Conservation (phyloP, 257 asterid species). For the Primulina huaijiensis region DNA sequence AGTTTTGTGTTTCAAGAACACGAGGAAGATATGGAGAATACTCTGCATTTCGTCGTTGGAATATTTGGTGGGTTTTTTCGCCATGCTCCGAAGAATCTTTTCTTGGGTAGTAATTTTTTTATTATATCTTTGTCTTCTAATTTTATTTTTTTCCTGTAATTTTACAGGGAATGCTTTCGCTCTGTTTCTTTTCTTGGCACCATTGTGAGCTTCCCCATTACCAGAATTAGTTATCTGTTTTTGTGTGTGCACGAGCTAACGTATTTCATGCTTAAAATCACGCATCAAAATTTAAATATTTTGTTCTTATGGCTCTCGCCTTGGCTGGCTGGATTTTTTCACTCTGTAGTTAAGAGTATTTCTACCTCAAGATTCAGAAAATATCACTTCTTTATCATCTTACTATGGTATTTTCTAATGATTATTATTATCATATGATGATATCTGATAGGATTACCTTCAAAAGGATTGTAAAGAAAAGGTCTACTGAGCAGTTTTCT, state of each 20-base stretch:
- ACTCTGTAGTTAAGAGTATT: constrained; percentile 1
- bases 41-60: constrained; percentile 59
- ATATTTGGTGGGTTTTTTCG: constrained; percentile 47
- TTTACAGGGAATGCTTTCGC: constrained; percentile 70
- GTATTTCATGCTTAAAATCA: background rate
- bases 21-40: constrained; percentile 31
- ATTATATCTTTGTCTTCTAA: background rate
- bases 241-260: background rate
- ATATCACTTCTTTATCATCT: background rate
- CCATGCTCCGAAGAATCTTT: background rate
- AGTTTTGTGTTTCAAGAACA: constrained; percentile 17
- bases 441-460: constrained; percentile 59
- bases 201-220: constrained; percentile 49
- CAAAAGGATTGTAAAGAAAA: constrained; percentile 55
- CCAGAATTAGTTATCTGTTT: constrained; percentile 4
- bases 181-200: constrained; percentile 79
- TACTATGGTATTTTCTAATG: background rate
- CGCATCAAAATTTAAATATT: background rate
- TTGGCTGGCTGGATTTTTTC: background rate
- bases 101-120: background rate
- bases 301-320: background rate
- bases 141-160: background rate
- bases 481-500: constrained; percentile 73
- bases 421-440: background rate
- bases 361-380: constrained; percentile 18